Evolutionary conservation across 2,329 filamentous ascomycete genomes (phyloP), one percentile per base, ranked within the genome.

Genomic region (Aphanoascus verrucosus): DNA sequence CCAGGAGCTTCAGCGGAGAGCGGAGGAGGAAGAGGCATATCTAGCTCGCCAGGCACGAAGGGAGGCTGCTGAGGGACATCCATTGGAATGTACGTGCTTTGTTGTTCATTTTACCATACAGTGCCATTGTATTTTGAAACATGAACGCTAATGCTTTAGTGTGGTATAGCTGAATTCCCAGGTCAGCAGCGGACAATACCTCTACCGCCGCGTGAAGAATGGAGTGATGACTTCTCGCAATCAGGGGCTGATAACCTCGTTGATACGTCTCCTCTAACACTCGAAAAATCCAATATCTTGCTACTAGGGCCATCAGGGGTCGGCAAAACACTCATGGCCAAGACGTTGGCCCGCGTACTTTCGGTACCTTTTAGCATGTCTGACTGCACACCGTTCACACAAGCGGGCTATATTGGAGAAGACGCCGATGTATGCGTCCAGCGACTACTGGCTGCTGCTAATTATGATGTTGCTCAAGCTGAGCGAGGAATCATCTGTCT

Each of bases 391-490:
- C 87, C 90, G 5, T 89, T 97, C 59, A 97, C 91, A 0, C 91
- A 96, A 71, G 91, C 91, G 3, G 91, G 93, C 23, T 98, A 98
- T 63, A 96, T 98, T 60, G 93, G 93, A 31, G 91, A 97, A 65
- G 93, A 98, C 65, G 91, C 91, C n/a, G 93, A 98, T 66, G 84
- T 88, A 0, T 96, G 91, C 62, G 88, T 98, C 40, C 88, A 96
- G 64, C 80, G 93, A 43, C 77, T 98, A 23, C 76, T 98, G 8
- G 86, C 94, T 53, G 89, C 94, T 55, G 83, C 91, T 7, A 91
- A 94, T 66, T 94, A 94, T 68, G 86, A 94, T 61, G 81, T 93
- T 28, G 82, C 83, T 55, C 82, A 85, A 52, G 85, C 89, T 6
- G 91, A 98, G 66, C 81, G 87, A 51, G 93, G 93, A 4, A 97